phyloP scores from a whole-genome alignment of 768 basidiomycete species.

The Paxillus ammoniavirescens region DNA sequence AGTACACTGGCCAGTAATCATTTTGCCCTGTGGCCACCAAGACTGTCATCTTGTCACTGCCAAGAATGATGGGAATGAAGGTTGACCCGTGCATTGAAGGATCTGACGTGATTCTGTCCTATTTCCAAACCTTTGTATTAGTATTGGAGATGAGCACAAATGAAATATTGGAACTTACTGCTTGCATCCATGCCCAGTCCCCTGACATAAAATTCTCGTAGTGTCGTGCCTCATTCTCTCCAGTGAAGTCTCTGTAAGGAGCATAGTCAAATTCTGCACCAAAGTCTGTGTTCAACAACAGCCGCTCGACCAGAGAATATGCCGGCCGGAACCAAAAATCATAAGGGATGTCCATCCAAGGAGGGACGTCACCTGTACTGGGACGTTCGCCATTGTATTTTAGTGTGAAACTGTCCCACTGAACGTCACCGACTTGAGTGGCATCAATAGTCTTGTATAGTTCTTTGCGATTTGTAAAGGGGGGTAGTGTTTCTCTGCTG shows the following conservation, averaged over 20 bases:
- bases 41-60: slow-evolving; percentile 18
- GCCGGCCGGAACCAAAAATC: slow-evolving; percentile 27
- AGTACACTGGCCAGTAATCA: slow-evolving; percentile 17
- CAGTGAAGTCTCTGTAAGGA: slow-evolving; percentile 11
- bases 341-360: slow-evolving; percentile 27
- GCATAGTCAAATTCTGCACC: slow-evolving; percentile 16
- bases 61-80: slow-evolving; percentile 14
- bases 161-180: neutral
- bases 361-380: neutral
- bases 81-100: slow-evolving; percentile 13
- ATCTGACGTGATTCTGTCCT: slow-evolving; percentile 27
- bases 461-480: neutral
- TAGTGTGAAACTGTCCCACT: slow-evolving; percentile 36
- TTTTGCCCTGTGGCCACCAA: slow-evolving; percentile 15
- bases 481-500: neutral
- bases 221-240: neutral
- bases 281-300: slow-evolving; percentile 25
- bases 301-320: slow-evolving; percentile 9
- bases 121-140: neutral
- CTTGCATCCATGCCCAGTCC: slow-evolving; percentile 11
- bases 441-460: slow-evolving; percentile 29
- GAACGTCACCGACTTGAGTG: slow-evolving; percentile 32
- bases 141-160: neutral
- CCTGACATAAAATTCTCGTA: slow-evolving; percentile 10
- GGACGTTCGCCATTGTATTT: slow-evolving; percentile 20